These are phyloP conservation scores for Eimeria necatrix DNA, from an alignment of 169 alveolate genomes.

Conservation along the genomic window DNA sequence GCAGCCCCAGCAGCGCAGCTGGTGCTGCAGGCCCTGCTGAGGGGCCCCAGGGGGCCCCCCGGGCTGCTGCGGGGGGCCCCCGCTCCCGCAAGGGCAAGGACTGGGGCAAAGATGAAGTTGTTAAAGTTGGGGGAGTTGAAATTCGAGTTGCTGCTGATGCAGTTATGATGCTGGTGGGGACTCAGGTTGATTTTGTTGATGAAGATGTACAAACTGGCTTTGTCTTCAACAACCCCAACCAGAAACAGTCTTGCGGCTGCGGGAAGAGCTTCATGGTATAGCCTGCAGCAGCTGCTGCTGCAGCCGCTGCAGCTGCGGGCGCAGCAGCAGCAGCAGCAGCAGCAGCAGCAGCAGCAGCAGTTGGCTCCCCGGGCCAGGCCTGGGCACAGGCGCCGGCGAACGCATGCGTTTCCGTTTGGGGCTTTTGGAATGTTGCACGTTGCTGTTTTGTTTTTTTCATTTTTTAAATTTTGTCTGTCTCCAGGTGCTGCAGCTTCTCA, in stretches of 20 bases:
- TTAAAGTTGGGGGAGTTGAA: conserved; percentile 54
- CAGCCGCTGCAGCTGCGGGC: neutral
- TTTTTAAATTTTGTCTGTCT: neutral
- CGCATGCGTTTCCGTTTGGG: neutral
- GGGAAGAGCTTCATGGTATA: conserved; percentile 81
- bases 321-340: too few relatives aligned
- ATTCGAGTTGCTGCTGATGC: conserved; percentile 79
- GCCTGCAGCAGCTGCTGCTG: neutral
- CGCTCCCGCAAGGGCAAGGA: neutral
- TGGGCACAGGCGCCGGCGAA: too few relatives aligned
- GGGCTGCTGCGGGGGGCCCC: neutral
- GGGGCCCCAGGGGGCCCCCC: neutral
- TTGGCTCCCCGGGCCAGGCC: too few relatives aligned
- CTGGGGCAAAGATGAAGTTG: conserved; percentile 73
- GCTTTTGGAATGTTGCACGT: neutral
- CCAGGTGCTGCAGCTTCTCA: neutral
- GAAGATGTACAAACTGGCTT: conserved; percentile 76
- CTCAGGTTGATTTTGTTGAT: conserved; percentile 80
- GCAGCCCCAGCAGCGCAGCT: neutral
- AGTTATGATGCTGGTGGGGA: conserved; percentile 80
- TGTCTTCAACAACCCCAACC: conserved; percentile 79
- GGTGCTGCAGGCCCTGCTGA: neutral
- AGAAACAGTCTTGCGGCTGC: conserved; percentile 80
- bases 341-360: too few relatives aligned
- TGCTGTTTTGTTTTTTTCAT: neutral